These are phyloP conservation scores for Boletus rubropictus DNA, from an alignment of 768 basidiomycete species.

Conservation along the genomic window DNA sequence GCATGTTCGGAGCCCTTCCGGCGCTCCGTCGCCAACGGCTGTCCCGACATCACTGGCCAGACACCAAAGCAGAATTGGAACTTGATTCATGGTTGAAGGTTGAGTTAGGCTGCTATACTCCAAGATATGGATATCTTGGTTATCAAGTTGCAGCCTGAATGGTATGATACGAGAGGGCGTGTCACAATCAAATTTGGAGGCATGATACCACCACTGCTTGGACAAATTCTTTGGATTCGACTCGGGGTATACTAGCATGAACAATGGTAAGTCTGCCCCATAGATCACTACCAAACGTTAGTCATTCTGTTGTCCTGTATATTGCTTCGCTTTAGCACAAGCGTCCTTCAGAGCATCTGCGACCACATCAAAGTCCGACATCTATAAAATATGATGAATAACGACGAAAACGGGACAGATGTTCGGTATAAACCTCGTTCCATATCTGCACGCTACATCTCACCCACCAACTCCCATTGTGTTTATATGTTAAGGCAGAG, in stretches of 20 bases:
- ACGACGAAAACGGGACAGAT: neutral
- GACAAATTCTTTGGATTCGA: neutral
- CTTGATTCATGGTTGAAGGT: no score
- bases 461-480: constrained; percentile 31
- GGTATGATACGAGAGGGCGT: neutral
- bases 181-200: no score
- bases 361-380: constrained; percentile 30
- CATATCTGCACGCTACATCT: constrained; percentile 30
- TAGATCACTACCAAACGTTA: neutral
- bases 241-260: neutral
- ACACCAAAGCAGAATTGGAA: neutral
- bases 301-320: neutral
- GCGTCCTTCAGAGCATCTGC: constrained; percentile 26
- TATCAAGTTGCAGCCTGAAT: neutral
- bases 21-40: neutral
- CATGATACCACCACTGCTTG: no score
- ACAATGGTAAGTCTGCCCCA: neutral
- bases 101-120: no score
- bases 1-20: no score
- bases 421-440: constrained; percentile 25
- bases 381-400: constrained; percentile 7
- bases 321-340: constrained; percentile 14
- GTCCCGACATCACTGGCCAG: no score
- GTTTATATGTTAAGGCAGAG: constrained; percentile 13
- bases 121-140: no score